Evolutionary conservation across 208 protist genomes (phyloP), one percentile per base, ranked within the genome.

Genomic region (Leishmania amazonensis): DNA sequence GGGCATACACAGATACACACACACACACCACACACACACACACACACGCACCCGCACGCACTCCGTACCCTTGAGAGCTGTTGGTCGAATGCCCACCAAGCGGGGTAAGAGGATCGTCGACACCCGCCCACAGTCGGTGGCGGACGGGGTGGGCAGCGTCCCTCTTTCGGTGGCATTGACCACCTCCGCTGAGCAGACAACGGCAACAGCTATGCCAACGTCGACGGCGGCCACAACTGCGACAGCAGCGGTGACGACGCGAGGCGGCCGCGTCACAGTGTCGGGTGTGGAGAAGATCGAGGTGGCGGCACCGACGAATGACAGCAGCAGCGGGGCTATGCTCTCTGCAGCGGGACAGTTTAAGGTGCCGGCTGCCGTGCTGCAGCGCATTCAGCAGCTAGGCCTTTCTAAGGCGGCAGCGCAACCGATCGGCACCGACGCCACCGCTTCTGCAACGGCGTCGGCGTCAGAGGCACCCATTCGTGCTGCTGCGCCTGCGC

Each of bases 311-410:
- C 24, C 70, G n/a, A 2, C 84, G 31, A 58, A 54, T 15, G 70
- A 3, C 28, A 51, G 38, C 45, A 53, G 13, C 70, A 31, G 45
- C 70, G 31, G 45, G 4, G 28, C 70, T 38, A 7, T 74, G 45
- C 28, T 35, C 9, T 74, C 70, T 38, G 40, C 42, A n/a, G 28
- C 8, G 13, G 78, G 40, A 28, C 80, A 65, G 51, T 88, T 92
- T 21, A 79, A 54, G 9, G 81, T 90, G 5, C 89, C 89, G 0
- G 51, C 51, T 4, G 89, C 80, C 21, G 84, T 92, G 8, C 68
- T 84, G 53, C 81, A 87, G 70, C 83, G 83, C 60, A 89, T 91
- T 13, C 80, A 81, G 75, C 75, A 81, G 53, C 71, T 79, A 40
- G 57, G 81, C 2, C 79, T 83, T 51, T 45, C 31, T 35, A 53